Evolutionary conservation across 257 asterid species (phyloP).

Genomic region (Gentiana dahurica): DNA sequence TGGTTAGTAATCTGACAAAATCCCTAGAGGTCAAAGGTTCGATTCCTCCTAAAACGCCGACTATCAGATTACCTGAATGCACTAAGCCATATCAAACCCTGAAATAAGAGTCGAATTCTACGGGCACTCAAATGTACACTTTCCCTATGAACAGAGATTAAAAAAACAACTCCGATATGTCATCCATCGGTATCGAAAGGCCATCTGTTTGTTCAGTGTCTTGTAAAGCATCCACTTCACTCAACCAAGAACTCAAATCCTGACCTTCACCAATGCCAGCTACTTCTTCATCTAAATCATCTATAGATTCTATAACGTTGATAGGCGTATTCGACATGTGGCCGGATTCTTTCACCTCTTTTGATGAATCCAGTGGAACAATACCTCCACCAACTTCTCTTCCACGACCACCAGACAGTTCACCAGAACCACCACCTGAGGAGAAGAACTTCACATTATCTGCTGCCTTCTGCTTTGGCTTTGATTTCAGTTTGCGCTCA

Average conservation of each 20-base stretch:
- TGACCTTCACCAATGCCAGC: conserved; percentile 57
- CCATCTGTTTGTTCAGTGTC: conserved; percentile 54
- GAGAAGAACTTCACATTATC: conserved; percentile 32
- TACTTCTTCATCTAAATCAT: conserved; percentile 53
- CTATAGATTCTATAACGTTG: conserved; percentile 17
- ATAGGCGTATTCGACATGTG: conserved; percentile 35
- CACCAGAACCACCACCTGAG: conserved; percentile 40
- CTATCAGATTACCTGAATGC: too few relatives aligned
- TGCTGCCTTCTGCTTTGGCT: conserved; percentile 77
- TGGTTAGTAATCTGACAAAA: too few relatives aligned
- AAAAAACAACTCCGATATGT: conserved; percentile 68
- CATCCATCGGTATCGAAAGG: conserved; percentile 88
- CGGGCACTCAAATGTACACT: neutral
- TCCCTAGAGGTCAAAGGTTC: too few relatives aligned
- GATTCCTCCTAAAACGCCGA: too few relatives aligned
- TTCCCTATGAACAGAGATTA: conserved; percentile 16
- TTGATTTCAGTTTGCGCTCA: conserved; percentile 70
- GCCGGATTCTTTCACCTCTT: conserved; percentile 28
- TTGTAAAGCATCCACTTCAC: conserved; percentile 62
- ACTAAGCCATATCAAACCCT: too few relatives aligned
- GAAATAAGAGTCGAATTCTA: too few relatives aligned
- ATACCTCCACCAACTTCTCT: conserved; percentile 41
- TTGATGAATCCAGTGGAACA: conserved; percentile 23
- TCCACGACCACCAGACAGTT: conserved; percentile 23
- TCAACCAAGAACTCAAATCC: conserved; percentile 82